A percentile compares a stretch with the other conserved stretches of the same genome.
These are phyloP conservation scores for Hymenoscyphus infarciens DNA, from an alignment of 2,329 filamentous ascomycete species.

Conservation along the genomic window DNA sequence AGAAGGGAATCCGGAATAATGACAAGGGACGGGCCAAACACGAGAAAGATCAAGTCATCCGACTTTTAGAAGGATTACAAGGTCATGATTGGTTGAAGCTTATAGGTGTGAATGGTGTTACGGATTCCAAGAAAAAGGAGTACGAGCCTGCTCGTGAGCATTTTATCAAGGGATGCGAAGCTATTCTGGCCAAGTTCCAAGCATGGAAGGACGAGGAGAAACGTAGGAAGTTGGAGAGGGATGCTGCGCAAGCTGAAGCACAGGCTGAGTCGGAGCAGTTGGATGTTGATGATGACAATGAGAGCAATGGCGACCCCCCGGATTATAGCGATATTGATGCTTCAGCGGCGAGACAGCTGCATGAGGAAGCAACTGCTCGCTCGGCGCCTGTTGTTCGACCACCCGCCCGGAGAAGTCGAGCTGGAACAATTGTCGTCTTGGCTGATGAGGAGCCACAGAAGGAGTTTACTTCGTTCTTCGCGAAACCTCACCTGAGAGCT, in stretches of 20 bases:
- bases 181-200: slow-evolving; percentile 81
- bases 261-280: slow-evolving; percentile 37
- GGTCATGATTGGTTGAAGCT: slow-evolving; percentile 90
- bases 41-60: slow-evolving; percentile 62
- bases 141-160: slow-evolving; percentile 83
- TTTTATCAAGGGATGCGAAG: slow-evolving; percentile 79
- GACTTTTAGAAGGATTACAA: slow-evolving; percentile 74
- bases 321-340: slow-evolving; percentile 69
- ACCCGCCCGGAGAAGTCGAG: slow-evolving; percentile 29
- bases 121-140: slow-evolving; percentile 78
- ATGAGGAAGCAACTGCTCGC: slow-evolving; percentile 40
- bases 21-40: slow-evolving; percentile 64
- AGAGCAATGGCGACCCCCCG: slow-evolving; percentile 50
- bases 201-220: slow-evolving; percentile 89
- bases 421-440: slow-evolving; percentile 24
- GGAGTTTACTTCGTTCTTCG: slow-evolving; percentile 84
- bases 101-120: slow-evolving; percentile 79
- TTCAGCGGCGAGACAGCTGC: slow-evolving; percentile 69
- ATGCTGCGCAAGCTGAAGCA: slow-evolving; percentile 53
- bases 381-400: slow-evolving; percentile 33
- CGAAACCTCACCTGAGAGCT: slow-evolving; percentile 67
- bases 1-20: slow-evolving; percentile 60
- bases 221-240: slow-evolving; percentile 71
- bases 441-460: slow-evolving; percentile 39
- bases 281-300: slow-evolving; percentile 14